Conservation (phyloP, 2,329 filamentous ascomycete species). For the Sphaerulina vaccinii region DNA sequence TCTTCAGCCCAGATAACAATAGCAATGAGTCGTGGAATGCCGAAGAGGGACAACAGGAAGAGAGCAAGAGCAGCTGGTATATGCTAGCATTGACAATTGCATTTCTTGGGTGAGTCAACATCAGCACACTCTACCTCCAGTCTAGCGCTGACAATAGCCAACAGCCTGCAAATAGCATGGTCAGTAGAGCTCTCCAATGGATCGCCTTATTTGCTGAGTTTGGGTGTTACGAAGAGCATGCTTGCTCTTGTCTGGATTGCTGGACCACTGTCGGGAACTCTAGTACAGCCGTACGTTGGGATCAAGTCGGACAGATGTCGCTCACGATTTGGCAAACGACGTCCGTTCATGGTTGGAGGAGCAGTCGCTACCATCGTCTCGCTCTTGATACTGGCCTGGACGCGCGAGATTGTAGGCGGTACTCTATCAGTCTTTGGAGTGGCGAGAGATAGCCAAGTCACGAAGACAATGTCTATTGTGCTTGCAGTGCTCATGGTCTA, state of each 20-base stretch:
- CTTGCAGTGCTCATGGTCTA: conserved; percentile 86
- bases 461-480: conserved; percentile 67
- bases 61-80: conserved; percentile 76
- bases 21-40: conserved; percentile 47
- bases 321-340: conserved; percentile 50
- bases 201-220: conserved; percentile 60
- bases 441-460: conserved; percentile 61
- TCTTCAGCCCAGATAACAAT: conserved; percentile 36
- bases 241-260: conserved; percentile 56
- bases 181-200: conserved; percentile 92
- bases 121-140: neutral
- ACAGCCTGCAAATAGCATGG: conserved; percentile 85
- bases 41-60: conserved; percentile 43
- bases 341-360: conserved; percentile 54
- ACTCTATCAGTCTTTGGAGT: conserved; percentile 70
- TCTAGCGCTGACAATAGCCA: conserved; percentile 4
- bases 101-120: conserved; percentile 62
- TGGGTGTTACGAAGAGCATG: conserved; percentile 54
- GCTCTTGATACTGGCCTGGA: conserved; percentile 52
- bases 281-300: conserved; percentile 56
- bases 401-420: conserved; percentile 58
- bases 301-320: conserved; percentile 53
- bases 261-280: conserved; percentile 53
- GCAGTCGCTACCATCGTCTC: conserved; percentile 51
- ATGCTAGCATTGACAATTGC: conserved; percentile 81